Conservation (phyloP, 176 grass and related monocot genomes). For the Leersia perrieri region DNA sequence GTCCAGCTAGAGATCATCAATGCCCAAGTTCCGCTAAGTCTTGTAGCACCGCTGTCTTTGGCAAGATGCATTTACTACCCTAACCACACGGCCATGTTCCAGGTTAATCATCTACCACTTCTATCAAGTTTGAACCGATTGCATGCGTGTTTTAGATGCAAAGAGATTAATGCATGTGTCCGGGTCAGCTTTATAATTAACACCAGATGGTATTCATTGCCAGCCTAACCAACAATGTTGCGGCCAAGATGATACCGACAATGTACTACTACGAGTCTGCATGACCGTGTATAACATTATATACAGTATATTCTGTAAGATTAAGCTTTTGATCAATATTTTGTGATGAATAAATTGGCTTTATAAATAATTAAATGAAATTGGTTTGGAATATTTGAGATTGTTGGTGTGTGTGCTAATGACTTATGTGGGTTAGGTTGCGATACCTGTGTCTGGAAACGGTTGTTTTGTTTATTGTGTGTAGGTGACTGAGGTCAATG, state of each 20-base stretch:
- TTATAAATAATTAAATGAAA: no score
- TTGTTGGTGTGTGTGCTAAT: no score
- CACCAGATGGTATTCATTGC: background rate
- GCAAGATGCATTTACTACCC: slow-evolving; percentile 31
- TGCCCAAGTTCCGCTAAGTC: background rate
- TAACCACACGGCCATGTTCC: slow-evolving; percentile 16
- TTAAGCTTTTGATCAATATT: no score
- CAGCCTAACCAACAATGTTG: background rate
- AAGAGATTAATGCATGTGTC: background rate
- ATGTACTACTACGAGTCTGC: background rate
- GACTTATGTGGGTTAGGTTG: no score
- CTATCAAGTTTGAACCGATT: background rate
- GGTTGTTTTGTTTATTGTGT: no score
- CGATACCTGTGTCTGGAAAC: no score
- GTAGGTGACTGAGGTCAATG: no score
- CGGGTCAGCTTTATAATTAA: background rate
- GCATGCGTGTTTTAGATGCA: background rate
- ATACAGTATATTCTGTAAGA: no score
- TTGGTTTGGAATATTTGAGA: no score
- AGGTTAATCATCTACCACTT: background rate
- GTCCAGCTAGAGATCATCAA: slow-evolving; percentile 9
- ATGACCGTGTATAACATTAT: no score
- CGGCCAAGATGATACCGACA: background rate
- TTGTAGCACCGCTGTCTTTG: slow-evolving; percentile 31
- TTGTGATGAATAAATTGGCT: no score